Percentiles rank a stretch among this genome's conserved stretches.
Conservation (phyloP, 345 rosid genomes). For the Moricandia moricandioides region DNA sequence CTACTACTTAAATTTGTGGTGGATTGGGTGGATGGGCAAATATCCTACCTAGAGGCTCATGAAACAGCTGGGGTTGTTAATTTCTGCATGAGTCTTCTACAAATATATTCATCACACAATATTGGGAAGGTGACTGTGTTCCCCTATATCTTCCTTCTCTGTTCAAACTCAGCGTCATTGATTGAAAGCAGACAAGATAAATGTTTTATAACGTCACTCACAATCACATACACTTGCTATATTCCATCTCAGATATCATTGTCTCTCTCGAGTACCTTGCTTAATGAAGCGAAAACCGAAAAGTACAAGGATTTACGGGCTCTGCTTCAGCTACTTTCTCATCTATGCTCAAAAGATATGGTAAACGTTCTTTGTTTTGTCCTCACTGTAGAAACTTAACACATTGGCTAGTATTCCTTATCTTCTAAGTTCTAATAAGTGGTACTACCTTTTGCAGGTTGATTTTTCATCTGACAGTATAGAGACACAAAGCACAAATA, state of each 20-base stretch:
- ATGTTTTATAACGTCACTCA: neutral
- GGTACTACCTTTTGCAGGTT: conserved; percentile 45
- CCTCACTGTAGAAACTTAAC: neutral
- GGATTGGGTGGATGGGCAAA: conserved; percentile 98
- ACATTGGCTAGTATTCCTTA: neutral
- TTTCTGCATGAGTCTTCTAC: conserved; percentile 92
- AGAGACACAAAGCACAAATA: conserved; percentile 64
- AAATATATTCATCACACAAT: conserved; percentile 90
- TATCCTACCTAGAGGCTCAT: conserved; percentile 80
- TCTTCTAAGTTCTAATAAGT: conserved; percentile 22
- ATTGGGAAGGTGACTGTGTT: conserved; percentile 78
- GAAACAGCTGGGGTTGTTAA: conserved; percentile 74
- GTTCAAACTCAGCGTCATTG: conserved; percentile 4
- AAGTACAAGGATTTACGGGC: conserved; percentile 91
- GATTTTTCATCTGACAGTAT: conserved; percentile 81
- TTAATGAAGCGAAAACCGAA: conserved; percentile 78
- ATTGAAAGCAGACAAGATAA: conserved; percentile 4
- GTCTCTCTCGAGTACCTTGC: conserved; percentile 72
- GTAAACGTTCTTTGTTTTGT: conserved; percentile 39
- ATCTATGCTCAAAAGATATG: conserved; percentile 92
- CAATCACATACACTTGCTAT: neutral
- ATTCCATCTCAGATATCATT: conserved; percentile 59
- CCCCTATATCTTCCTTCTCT: neutral
- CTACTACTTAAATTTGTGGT: conserved; percentile 87
- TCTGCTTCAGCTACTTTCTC: conserved; percentile 94